Evolutionary conservation across 331 rosid genomes (phyloP), one percentile per base, ranked within the genome.

Genomic region (Acacia pycnantha): DNA sequence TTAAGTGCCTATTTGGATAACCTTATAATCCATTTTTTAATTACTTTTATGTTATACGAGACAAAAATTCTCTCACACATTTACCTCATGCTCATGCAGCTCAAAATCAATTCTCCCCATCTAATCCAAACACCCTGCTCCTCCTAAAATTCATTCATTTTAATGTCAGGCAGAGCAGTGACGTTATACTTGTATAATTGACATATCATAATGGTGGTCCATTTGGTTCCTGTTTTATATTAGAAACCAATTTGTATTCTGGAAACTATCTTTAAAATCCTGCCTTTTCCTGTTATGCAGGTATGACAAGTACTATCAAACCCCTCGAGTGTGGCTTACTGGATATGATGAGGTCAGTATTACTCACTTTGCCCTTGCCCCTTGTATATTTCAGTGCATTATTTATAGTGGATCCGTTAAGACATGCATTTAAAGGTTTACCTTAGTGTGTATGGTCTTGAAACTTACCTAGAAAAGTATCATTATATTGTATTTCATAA

Each of bases 251-350:
- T 51, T 76, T 56, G 19, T 76, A 47, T 74, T 81, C 43, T 24
- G 73, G 64, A 54, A 26, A 74, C 76, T 35, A 18, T 72, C 58
- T 84, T 41, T 46, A 79, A 77, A 26, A 71, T 12, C 56, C 70
- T 62, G 35, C 48, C 27, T 31, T 73, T 69, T 15, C 66, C 31
- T 26, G 8, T 56, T 88, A 74, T 78, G 85, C 86, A 93, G 98
- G 89, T 94, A 96, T 78, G 99, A 93, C 83, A 92, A 96, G 83
- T 96, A 96, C 84, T 96, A 96, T 87, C 99, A 96, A 83, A 94
- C 99, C 72, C 99, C 99, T 73, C 94, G 98, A 31, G 97, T 96
- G 72, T 96, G 99, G 99, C 97, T 96, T 79, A 96, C 98, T 73
- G 97, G 99, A 1, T 91, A 91, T 77, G 99, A 94, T 69, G 99